Evolutionary conservation across 495 filamentous ascomycete genomes (phyloP).

Genomic region (Monascus purpureus): DNA sequence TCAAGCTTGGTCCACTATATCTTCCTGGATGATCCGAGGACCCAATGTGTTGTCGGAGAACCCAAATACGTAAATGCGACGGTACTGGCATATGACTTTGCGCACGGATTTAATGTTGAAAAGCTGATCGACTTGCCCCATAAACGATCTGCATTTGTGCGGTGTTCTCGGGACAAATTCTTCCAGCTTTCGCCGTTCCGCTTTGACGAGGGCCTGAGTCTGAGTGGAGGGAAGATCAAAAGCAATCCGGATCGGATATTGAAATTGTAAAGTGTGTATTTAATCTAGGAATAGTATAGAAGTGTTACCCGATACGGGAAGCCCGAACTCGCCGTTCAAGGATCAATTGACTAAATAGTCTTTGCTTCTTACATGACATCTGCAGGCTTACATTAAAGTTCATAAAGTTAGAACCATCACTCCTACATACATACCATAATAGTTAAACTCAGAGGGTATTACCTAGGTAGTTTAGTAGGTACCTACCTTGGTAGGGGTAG

Average conservation of each 20-base stretch:
- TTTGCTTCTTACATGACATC: no score
- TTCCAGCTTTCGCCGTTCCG: slow-evolving; percentile 51
- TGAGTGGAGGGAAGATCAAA: slow-evolving; percentile 13
- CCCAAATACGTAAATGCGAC: slow-evolving; percentile 44
- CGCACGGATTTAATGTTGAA: slow-evolving; percentile 48
- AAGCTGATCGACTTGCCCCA: slow-evolving; percentile 54
- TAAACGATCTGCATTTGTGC: slow-evolving; percentile 49
- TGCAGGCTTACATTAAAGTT: no score
- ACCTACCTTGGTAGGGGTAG: no score
- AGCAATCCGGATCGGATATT: slow-evolving; percentile 25
- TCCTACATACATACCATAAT: no score
- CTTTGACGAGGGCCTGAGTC: slow-evolving; percentile 30
- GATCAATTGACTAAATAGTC: no score
- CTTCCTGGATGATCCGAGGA: slow-evolving; percentile 57
- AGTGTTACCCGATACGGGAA: no score
- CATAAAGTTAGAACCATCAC: no score
- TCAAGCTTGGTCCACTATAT: slow-evolving; percentile 54
- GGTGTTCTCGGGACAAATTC: slow-evolving; percentile 48
- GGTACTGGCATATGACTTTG: slow-evolving; percentile 51
- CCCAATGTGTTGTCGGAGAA: slow-evolving; percentile 47
- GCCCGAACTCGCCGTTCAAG: no score
- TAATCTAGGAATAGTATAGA: no score
- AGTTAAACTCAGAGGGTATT: no score
- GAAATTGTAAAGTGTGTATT: not conserved
- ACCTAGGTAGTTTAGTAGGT: no score